Base-by-base conservation (phyloP, 805 yeast genomes). In the Candida multigemmis region DNA sequence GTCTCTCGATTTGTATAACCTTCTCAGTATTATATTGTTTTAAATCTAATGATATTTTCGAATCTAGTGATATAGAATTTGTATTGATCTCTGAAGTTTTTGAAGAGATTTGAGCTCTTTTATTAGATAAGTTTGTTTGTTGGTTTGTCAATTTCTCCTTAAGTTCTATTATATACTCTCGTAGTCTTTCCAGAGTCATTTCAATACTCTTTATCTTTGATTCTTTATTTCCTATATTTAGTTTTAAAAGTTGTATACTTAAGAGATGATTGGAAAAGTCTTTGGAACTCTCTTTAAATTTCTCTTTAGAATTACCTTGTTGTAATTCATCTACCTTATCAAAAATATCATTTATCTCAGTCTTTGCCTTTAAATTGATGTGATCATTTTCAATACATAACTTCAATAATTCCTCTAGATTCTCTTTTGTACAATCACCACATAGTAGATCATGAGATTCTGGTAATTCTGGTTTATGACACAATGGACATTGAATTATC, bases 281-380 rank as follows among this genome's bases (percentile, higher is more conserved):
- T 13, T 11, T 21, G 10, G 11, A 12, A 16, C 14, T 19, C 14
- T 7, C 13, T 22, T 18, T n/a, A 16, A 6, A 16, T 18, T 20
- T 25, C 20, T 12, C 7, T 7, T 24, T 26, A n/a, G 23, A 7
- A 10, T 24, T 25, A 7, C 35, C 38, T 7, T 24, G 24, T 19
- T 27, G 36, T 19, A 46, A 33, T 16, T 24, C 16, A n/a, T 26
- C 24, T 12, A 45, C 36, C 5, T 35, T 29, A 2, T 29, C 31
- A 23, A 59, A 57, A 1, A 57, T 38, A 12, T 35, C 25, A 30
- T 56, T 41, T 16, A 59, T 55, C 15, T 45, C 44, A 8, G 21
- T 23, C 9, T 51, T 39, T 29, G 47, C 35, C 3, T 26, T 17
- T 6, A 24, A 19, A 23, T 50, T 56, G 16, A 35, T 14, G 10